A percentile compares a stretch with the other conserved stretches of the same genome.
Conservation (phyloP, 257 asterid genomes). For the Primulina tabacum region DNA sequence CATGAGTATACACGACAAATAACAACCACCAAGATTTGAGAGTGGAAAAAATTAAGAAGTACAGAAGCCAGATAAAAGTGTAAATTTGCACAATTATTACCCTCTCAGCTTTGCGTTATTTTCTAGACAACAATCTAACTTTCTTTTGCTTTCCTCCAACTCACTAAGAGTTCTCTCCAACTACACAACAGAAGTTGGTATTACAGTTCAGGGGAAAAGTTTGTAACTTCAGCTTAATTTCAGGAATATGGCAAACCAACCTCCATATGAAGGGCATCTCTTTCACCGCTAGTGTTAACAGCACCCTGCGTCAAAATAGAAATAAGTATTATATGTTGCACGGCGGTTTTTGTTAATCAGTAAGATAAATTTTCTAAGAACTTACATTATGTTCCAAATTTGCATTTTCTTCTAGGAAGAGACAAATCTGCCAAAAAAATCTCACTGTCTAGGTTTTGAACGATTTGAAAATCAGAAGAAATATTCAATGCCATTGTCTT, state of each 20-base stretch:
- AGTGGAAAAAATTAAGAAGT: constrained; percentile 13
- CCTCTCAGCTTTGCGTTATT: constrained; percentile 69
- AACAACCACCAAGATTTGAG: constrained; percentile 10
- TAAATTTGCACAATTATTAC: constrained; percentile 34
- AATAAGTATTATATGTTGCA: constrained; percentile 19
- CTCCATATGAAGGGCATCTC: constrained; percentile 50
- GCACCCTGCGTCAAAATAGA: constrained; percentile 44
- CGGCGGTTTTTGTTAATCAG: not conserved
- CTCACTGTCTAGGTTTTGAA: constrained; percentile 17
- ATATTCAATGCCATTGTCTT: constrained; percentile 6
- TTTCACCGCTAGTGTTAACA: constrained; percentile 31
- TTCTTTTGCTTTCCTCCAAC: constrained; percentile 64
- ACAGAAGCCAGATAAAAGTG: constrained; percentile 13
- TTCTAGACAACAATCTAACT: constrained; percentile 55
- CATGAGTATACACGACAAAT: constrained; percentile 24
- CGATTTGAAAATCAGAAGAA: constrained; percentile 10
- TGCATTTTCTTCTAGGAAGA: constrained; percentile 54
- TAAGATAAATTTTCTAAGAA: not conserved
- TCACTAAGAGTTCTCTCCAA: constrained; percentile 55
- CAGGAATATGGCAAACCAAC: constrained; percentile 37
- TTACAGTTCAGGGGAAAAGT: constrained; percentile 18
- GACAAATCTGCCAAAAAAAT: constrained; percentile 46
- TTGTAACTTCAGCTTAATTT: constrained; percentile 2
- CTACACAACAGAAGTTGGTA: constrained; percentile 37
- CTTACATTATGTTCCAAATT: constrained; percentile 40